Base-by-base conservation (phyloP, 176 grass and related monocot species). In the Oryza officinalis region DNA sequence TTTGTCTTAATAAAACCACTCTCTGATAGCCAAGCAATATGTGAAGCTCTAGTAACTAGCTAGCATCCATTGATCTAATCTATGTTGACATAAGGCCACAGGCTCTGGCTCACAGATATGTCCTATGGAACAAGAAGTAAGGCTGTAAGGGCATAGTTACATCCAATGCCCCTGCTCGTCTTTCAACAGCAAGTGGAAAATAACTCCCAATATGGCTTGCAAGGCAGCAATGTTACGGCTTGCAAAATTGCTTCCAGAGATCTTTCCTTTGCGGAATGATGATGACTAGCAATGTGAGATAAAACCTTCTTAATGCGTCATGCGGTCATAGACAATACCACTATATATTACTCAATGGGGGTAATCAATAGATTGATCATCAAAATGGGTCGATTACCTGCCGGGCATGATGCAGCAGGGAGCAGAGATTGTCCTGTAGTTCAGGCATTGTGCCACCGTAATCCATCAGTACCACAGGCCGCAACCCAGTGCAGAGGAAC, bases 371-470 rank as follows among this genome's bases (percentile, higher is more conserved):
- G 20, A 69, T 15, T 0, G 2, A 38, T 8, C 37, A 38, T 38
- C 37, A 38, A 85, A 23, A 27, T 75, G 2, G 0, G 32, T 10
- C 14, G 33, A 86, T 72, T 23, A 92, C 89, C 92, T 94, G 82
- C 68, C 25, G 84, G 68, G 87, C 84, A 22, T 83, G 81, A 68
- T 50, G 59, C 71, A 92, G 85, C 49, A 92, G 70, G 28, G 54
- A 65, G 40, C 84, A 89, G 27, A 94, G 87, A 73, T 88, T 85
- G 31, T 89, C 89, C 75, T 89, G 87, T 27, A 94, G 87, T 20
- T 86, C 75, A 64, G 87, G 92, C 92, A 94, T 92, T 27, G 72
- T 87, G 63, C 92, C 92, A 15, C 84, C 89, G 71, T 94, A 92
- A 59, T 94, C 92, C 75, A 94, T 67, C 65, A 94, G 74, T 14